Conservation (phyloP, 805 yeast species). For the Nadsonia fulvescens region DNA sequence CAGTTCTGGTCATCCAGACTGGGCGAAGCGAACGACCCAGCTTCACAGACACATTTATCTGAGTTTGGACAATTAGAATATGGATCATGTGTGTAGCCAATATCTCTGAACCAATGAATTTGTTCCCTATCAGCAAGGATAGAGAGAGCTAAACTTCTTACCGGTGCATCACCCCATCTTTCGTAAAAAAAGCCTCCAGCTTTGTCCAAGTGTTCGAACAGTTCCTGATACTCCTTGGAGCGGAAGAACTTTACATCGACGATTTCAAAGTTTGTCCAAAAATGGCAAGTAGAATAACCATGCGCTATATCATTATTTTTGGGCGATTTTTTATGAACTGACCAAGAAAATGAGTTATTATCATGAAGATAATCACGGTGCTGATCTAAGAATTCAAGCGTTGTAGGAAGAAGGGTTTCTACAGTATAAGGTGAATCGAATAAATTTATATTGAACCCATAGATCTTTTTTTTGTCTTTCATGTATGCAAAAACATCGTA, state of each 20-base stretch:
- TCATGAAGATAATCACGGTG: constrained; percentile 48
- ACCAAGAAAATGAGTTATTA: constrained; percentile 39
- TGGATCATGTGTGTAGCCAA: constrained; percentile 59
- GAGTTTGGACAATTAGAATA: constrained; percentile 53
- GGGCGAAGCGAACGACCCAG: constrained; percentile 39
- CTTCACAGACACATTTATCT: constrained; percentile 32
- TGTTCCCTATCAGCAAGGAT: constrained; percentile 50
- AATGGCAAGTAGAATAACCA: constrained; percentile 54
- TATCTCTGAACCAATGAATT: constrained; percentile 78
- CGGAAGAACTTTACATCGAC: constrained; percentile 71
- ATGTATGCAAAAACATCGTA: constrained; percentile 66
- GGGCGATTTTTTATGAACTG: constrained; percentile 31
- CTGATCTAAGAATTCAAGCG: constrained; percentile 35
- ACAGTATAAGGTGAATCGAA: constrained; percentile 57
- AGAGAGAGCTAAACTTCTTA: constrained; percentile 59
- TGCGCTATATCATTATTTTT: constrained; percentile 21
- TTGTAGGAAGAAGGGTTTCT: constrained; percentile 48
- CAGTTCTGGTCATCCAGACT: no score
- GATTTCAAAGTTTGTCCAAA: constrained; percentile 82
- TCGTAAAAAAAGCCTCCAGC: constrained; percentile 77
- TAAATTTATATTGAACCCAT: constrained; percentile 54
- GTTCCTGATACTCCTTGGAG: constrained; percentile 42
- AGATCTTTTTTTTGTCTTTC: constrained; percentile 46
- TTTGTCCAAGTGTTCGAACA: constrained; percentile 45
- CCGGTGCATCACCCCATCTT: constrained; percentile 91